Evolutionary conservation across 179 eudicot species (phyloP), one percentile per base, ranked within the genome.

Genomic region (Beta lomatogona): DNA sequence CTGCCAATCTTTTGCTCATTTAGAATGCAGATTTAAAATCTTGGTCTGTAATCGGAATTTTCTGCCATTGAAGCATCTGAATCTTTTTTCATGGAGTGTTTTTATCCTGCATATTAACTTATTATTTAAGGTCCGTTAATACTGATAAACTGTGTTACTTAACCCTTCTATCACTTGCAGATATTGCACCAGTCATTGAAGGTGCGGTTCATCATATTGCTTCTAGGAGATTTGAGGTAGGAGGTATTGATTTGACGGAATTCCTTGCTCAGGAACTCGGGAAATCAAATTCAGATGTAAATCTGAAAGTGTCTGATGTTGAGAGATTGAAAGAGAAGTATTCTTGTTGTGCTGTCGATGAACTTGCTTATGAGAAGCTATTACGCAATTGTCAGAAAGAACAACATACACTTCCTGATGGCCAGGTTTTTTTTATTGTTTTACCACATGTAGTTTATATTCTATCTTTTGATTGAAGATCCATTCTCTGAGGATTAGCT

Each of bases 151-250:
- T 16, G 41, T 85, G 21, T 28, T 22, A 64, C 71, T 45, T 58
- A 15, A 65, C 48, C 21, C 71, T 64, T 55, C 3, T 67, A 73
- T 73, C 80, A 80, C 84, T 79, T 77, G 79, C 89, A 93, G 98
- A 93, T 86, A 92, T 93, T 83, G 98, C 98, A 71, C 93, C 98
- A 31, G 98, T 93, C 31, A 91, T 93, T 77, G 98, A 93, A 89
- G 98, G 98, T 68, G 98, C 98, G 21, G 94, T 93, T 86, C 94
- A 93, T 87, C 96, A 93, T 77, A 91, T 92, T 81, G 91, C 96
- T 81, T 93, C 98, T 16, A 90, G 93, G 77, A 89, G 98, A 90
- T 85, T 91, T 76, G 98, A 91, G 72, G 72, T 93, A 31, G 98
- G 98, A 55, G 98, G 98, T 65, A 25, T 78, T 80, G 98, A 93